These are phyloP conservation scores for Boletus vermiculosoides DNA, from an alignment of 768 basidiomycete species.

Conservation along the genomic window DNA sequence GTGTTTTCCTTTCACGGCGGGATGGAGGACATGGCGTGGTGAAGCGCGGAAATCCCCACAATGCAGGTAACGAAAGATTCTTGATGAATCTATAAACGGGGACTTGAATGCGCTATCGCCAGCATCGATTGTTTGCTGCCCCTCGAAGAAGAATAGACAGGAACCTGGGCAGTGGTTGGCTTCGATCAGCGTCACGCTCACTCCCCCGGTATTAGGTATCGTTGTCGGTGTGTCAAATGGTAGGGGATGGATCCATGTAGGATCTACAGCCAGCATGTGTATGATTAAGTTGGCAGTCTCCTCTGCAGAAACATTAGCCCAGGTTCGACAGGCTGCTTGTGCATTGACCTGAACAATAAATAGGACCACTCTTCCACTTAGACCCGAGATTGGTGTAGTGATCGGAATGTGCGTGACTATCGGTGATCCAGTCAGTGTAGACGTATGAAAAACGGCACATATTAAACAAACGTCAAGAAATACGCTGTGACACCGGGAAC, in stretches of 20 bases:
- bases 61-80: slow-evolving; percentile 85
- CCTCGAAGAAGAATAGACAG: slow-evolving; percentile 91
- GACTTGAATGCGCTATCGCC: slow-evolving; percentile 81
- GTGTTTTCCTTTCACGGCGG: slow-evolving; percentile 73
- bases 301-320: slow-evolving; percentile 35
- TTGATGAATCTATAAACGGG: slow-evolving; percentile 63
- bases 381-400: slow-evolving; percentile 92
- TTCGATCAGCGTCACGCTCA: slow-evolving; percentile 90
- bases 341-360: slow-evolving; percentile 78
- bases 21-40: slow-evolving; percentile 83
- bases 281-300: slow-evolving; percentile 89
- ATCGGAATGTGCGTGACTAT: slow-evolving; percentile 94
- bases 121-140: slow-evolving; percentile 82
- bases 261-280: slow-evolving; percentile 87
- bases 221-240: slow-evolving; percentile 74
- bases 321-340: neutral
- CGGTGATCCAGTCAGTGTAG: slow-evolving; percentile 7
- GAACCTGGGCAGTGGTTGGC: slow-evolving; percentile 99
- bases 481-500: slow-evolving; percentile 91
- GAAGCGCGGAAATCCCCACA: slow-evolving; percentile 94
- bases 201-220: slow-evolving; percentile 81
- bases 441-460: neutral
- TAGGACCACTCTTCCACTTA: slow-evolving; percentile 87
- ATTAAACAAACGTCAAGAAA: slow-evolving; percentile 69
- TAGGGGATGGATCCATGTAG: slow-evolving; percentile 84